Evolutionary conservation across 1,139 yeast species (phyloP), one percentile per base, ranked within the genome.

Genomic region (Sugiyamaella grinbergsii): DNA sequence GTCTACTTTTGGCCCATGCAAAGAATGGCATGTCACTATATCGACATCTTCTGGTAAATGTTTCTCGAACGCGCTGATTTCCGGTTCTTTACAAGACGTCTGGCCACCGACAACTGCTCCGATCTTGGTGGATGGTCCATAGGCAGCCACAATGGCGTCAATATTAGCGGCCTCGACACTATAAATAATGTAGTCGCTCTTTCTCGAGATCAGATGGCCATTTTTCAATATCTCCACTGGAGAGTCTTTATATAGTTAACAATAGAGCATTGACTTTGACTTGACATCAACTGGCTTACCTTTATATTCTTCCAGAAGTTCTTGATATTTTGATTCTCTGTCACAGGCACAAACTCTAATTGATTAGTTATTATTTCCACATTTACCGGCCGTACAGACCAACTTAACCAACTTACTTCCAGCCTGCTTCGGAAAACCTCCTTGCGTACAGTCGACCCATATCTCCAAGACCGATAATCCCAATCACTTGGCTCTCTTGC

Each of bases 71-170:
- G 98, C 97, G 18, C 72, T 75, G 39, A 93, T 85, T 65, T 93
- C 98, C 0, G 95, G 95, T 16, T 81, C 84, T 65, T 93, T 93
- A 71, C 98, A 93, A 4, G 96, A 87, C 0, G 98, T 91, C 68
- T 93, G 98, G 4, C 98, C 98, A n/a, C 98, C 98, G 8, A 93
- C 96, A 47, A 90, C 80, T 3, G 96, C 85, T 2, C 95, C 95
- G 13, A 80, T 71, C 66, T 90, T 93, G 3, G 96, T 84, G 0
- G 96, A 77, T 0, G 96, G 94, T 0, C 96, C 97, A 66, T 90
- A 93, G 31, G 71, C 47, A 4, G 80, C 64, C 5, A 90, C 96
- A 41, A 91, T 86, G 54, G 76, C 75, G 47, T 75, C 81, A 45
- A 93, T 84, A 62, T 82, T 80, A 59, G 83, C 96, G 4, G 71